A percentile compares a stretch with the other conserved stretches of the same genome.
phyloP scores from a whole-genome alignment of 257 asterid genomes.

The Lithospermum erythrorhizon region DNA sequence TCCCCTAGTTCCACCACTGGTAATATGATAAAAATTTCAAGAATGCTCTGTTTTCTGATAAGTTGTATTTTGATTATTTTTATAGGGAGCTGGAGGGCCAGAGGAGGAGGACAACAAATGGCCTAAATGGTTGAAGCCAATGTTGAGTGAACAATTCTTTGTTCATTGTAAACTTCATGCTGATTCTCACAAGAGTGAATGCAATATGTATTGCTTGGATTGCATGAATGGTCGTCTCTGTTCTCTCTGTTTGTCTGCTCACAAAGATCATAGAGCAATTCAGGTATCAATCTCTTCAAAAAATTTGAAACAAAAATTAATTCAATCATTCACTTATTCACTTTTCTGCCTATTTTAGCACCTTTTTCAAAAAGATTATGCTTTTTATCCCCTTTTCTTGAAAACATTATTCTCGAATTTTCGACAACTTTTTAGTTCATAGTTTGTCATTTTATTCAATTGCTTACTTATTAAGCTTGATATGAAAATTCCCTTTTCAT shows the following conservation, averaged over 20 bases:
- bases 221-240: constrained; percentile 16
- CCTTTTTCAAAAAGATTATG: too few species aligned
- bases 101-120: constrained; percentile 15
- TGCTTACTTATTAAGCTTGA: too few species aligned
- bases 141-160: constrained; percentile 12
- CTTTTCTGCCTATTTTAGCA: too few species aligned
- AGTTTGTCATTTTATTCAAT: too few species aligned
- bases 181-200: constrained; percentile 18
- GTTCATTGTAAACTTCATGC: constrained; percentile 16
- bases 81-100: not conserved
- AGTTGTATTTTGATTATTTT: not conserved
- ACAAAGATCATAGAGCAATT: constrained; percentile 16
- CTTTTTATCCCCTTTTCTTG: too few species aligned
- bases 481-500: too few species aligned
- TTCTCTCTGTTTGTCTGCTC: constrained; percentile 14
- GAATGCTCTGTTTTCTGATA: not conserved
- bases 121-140: constrained; percentile 15
- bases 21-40: not conserved
- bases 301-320: not conserved
- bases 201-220: constrained; percentile 21
- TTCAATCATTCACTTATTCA: too few species aligned
- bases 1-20: too few species aligned
- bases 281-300: constrained; percentile 7
- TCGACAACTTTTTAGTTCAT: too few species aligned
- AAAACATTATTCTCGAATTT: too few species aligned